Conservation (phyloP, 2,329 filamentous ascomycete genomes). For the Exophiala xenobiotica region DNA sequence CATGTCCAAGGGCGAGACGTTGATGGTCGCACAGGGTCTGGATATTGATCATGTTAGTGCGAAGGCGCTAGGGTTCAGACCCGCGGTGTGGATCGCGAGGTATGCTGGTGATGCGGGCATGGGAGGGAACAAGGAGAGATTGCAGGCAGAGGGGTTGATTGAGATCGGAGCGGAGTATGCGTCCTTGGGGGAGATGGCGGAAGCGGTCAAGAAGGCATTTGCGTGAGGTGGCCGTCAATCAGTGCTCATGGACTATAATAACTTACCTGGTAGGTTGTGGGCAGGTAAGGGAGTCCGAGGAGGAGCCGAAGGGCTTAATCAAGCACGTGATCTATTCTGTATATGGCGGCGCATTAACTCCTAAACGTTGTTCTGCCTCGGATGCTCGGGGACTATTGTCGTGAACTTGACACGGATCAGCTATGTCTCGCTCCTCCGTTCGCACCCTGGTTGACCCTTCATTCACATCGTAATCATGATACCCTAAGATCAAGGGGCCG, state of each 20-base stretch:
- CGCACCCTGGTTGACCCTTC: too few relatives aligned
- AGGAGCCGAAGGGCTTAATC: too few relatives aligned
- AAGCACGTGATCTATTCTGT: too few relatives aligned
- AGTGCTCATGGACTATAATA: too few relatives aligned
- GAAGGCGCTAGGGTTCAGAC: constrained; percentile 55
- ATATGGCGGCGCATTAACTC: too few relatives aligned
- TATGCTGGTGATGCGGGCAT: constrained; percentile 38
- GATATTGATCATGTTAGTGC: constrained; percentile 66
- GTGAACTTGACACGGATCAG: too few relatives aligned
- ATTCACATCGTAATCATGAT: too few relatives aligned
- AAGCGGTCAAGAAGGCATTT: constrained; percentile 49
- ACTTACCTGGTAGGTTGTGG: not conserved
- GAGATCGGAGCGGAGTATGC: constrained; percentile 57
- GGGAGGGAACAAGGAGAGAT: constrained; percentile 45
- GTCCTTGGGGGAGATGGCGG: constrained; percentile 61
- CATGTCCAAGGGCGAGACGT: constrained; percentile 55
- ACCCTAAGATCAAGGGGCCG: too few relatives aligned
- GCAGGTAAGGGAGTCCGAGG: not conserved
- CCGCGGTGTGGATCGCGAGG: constrained; percentile 65
- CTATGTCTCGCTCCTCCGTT: too few relatives aligned
- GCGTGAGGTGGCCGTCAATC: not conserved
- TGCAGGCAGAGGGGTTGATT: constrained; percentile 42
- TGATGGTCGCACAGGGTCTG: constrained; percentile 68
- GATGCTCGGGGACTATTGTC: too few relatives aligned
- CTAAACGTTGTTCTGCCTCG: too few relatives aligned